phyloP scores from a whole-genome alignment of 306 rosid genomes.

The Cotoneaster glaucophyllus region DNA sequence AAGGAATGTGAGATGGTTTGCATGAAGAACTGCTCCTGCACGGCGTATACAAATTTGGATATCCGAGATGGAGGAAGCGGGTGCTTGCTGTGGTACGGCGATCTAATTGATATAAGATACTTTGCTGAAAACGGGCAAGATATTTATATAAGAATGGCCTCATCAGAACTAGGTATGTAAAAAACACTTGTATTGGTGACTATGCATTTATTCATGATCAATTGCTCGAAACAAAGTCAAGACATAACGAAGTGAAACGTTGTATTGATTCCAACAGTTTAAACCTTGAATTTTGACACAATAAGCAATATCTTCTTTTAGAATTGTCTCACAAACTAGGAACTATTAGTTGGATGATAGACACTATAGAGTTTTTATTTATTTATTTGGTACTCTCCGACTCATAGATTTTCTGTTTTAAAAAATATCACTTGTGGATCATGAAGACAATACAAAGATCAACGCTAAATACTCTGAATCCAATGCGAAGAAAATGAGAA shows the following conservation, averaged over 20 bases:
- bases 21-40: slow-evolving; percentile 37
- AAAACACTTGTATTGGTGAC: not conserved
- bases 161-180: not conserved
- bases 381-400: no score
- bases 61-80: slow-evolving; percentile 22
- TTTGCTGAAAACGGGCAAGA: not conserved
- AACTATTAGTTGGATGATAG: not conserved
- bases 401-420: not conserved
- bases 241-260: not conserved
- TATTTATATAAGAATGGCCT: slow-evolving; percentile 8
- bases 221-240: not conserved
- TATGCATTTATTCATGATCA: not conserved
- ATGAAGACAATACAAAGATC: not conserved
- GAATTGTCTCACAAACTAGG: not conserved
- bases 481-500: not conserved
- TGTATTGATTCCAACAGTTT: not conserved
- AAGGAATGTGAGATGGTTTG: slow-evolving; percentile 26
- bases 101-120: slow-evolving; percentile 27
- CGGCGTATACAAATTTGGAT: slow-evolving; percentile 32
- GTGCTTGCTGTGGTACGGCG: slow-evolving; percentile 34
- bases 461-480: not conserved
- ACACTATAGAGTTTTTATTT: no score
- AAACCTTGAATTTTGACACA: not conserved
- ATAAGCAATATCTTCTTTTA: not conserved
- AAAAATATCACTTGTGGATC: not conserved